phyloP scores from a whole-genome alignment of 108 stramenopile genomes.

The Nannochloropsis salina region DNA sequence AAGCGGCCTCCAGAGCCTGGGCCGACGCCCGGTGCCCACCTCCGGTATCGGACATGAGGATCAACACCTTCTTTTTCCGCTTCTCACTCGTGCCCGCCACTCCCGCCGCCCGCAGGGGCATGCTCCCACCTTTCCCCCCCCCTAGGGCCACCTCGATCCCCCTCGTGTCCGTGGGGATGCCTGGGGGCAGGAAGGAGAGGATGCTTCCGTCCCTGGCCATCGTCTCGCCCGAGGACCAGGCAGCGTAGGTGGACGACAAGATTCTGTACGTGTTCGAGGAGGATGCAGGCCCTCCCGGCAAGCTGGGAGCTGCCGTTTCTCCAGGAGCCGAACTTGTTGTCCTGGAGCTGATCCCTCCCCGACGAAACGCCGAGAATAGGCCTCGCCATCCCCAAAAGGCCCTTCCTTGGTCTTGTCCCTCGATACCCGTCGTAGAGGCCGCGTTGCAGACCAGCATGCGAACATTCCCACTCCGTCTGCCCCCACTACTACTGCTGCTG shows the following conservation, averaged over 20 bases:
- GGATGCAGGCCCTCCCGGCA: too few relatives aligned
- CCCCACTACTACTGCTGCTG: neutral
- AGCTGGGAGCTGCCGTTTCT: neutral
- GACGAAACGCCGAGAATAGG: neutral
- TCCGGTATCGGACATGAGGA: slow-evolving; percentile 91
- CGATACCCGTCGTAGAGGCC: neutral
- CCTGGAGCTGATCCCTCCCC: neutral
- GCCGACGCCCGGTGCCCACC: slow-evolving; percentile 95
- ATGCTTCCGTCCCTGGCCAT: neutral
- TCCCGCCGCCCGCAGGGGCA: neutral
- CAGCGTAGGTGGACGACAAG: slow-evolving; percentile 1
- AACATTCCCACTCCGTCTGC: neutral
- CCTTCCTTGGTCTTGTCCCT: neutral
- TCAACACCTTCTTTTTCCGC: slow-evolving; percentile 62
- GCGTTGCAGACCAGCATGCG: neutral
- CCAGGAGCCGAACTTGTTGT: neutral
- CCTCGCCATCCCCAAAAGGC: neutral
- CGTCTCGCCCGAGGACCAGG: neutral
- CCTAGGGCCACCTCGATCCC: neutral
- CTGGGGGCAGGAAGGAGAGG: neutral
- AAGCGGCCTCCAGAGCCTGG: slow-evolving; percentile 79
- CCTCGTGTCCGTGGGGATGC: neutral
- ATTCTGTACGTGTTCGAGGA: neutral
- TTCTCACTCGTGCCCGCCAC: neutral
- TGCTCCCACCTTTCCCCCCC: neutral